Base-by-base conservation (phyloP, 2,329 filamentous ascomycete genomes). In the Cytospora chrysosperma region DNA sequence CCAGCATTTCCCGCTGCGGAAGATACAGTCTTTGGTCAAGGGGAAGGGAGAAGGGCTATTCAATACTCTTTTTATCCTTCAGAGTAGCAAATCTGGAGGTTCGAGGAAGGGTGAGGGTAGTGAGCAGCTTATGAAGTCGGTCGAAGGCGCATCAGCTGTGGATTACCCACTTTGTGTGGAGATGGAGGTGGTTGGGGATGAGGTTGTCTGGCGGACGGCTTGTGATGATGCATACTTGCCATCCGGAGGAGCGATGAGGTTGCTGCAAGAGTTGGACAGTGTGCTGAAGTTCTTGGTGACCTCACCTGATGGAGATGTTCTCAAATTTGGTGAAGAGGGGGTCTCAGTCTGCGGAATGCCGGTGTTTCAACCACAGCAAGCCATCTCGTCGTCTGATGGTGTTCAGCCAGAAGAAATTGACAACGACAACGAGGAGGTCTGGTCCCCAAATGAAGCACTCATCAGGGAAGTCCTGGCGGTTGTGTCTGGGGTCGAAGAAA, bases 151-250 rank as follows among this genome's bases (percentile, higher is more conserved):
- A 3, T 88, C 91, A 0, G 83, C 88, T 26, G 87, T 94, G 1
- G 92, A 96, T 67, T 96, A 93, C 73, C 88, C 91, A 0, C 76
- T 96, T 4, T 95, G 91, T 69, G 83, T 92, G 2, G 93, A 97
- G 75, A 86, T 95, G 73, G 92, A 96, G 72, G 75, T 85, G 7
- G 73, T 83, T 0, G 77, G 75, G 0, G 75, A 83, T 21, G 70
- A 75, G 0, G 72, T 96, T 1, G 66, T 86, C 0, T 95, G 93
- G 88, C 87, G 91, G 15, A 81, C 87, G 21, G 91, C 92, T 5
- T 89, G 88, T 66, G 87, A 91, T 69, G 78, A 82, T 1, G 76
- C 76, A 0, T 82, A 85, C 13, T 74, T 88, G 7, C 78, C 82
- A 15, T 67, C 73, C 0, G 63, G 71, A 0, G 82, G 81, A 12